Base-by-base conservation (phyloP, 441 rosid genomes). In the Biscutella laevigata region DNA sequence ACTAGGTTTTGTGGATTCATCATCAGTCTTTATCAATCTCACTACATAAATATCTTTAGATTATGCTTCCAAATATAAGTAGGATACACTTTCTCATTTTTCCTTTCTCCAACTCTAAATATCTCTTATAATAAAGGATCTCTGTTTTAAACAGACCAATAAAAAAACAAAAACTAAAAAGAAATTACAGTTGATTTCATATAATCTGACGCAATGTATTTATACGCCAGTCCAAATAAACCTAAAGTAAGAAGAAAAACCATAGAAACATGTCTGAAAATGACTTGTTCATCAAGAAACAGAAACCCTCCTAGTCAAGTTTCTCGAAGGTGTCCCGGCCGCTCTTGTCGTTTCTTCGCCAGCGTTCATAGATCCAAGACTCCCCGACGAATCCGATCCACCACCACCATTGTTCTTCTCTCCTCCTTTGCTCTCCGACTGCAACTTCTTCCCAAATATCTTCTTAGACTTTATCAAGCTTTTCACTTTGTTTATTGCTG, bases 401-500 rank as follows among this genome's bases (percentile, higher is more conserved):
- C 60, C 50, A 9, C 61, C 60, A 2, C 67, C 61, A 39, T 79
- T 79, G 17, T 68, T 76, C 50, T 76, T 80, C 21, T 72, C 79
- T 19, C 72, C 82, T 57, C 48, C 64, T 65, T 51, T 82, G 44
- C 70, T 69, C 27, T 85, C 72, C 77, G 72, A 68, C 28, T 79
- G 77, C 74, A 70, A 75, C 32, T 84, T 74, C 74, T 76, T 82
- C 13, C 75, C 54, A 27, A 87, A 71, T 11, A 82, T 67, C 64
- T 73, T 86, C 77, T 68, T 87, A 1, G 94, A 82, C 72, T 73
- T 81, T 9, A 88, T 67, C 72, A 88, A 57, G 17, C 82, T 86
- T 65, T 74, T 88, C 77, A 88, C 66, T 78, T 64, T 88, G 57
- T 67, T 70, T 21, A 74, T 62, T 0, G 52, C 66, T 34, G 24